Conservation (phyloP, 768 basidiomycete genomes). For the Tulasnella sp. region DNA sequence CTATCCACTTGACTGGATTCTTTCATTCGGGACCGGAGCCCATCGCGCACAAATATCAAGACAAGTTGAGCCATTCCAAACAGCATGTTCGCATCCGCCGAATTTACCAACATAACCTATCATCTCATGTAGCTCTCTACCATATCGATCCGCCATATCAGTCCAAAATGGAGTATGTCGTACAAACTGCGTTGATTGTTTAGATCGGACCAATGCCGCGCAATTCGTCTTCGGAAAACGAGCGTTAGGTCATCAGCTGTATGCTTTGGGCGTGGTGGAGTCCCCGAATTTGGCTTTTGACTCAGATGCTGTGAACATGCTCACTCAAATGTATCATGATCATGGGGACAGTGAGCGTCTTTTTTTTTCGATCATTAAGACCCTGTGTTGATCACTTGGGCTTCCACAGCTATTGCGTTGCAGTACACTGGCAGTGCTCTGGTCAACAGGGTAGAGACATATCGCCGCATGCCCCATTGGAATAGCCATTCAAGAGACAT, state of each 20-base stretch:
- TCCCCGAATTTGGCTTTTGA: slow-evolving; percentile 80
- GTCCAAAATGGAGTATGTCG: slow-evolving; percentile 88
- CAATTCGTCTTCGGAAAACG: slow-evolving; percentile 96
- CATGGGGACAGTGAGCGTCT: slow-evolving; percentile 74
- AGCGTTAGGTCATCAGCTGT: slow-evolving; percentile 87
- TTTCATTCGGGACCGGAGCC: slow-evolving; percentile 91
- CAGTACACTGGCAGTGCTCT: slow-evolving; percentile 96
- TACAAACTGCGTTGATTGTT: slow-evolving; percentile 93
- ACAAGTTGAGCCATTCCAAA: slow-evolving; percentile 32
- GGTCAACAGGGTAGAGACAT: slow-evolving; percentile 92
- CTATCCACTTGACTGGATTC: slow-evolving; percentile 80
- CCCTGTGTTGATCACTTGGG: slow-evolving; percentile 5
- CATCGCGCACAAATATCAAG: slow-evolving; percentile 49
- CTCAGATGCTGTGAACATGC: slow-evolving; percentile 87
- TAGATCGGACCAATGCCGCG: slow-evolving; percentile 92
- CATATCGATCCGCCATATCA: slow-evolving; percentile 54
- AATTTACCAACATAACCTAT: not conserved
- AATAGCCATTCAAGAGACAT: slow-evolving; percentile 94
- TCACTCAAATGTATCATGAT: slow-evolving; percentile 98
- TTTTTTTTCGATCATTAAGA: not conserved
- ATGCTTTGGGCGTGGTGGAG: slow-evolving; percentile 81
- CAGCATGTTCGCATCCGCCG: slow-evolving; percentile 19
- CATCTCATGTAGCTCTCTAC: slow-evolving; percentile 20
- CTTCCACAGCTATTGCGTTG: slow-evolving; percentile 61
- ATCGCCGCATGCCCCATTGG: slow-evolving; percentile 92